phyloP scores from a whole-genome alignment of 345 rosid species.

The Sisymbrium irio region DNA sequence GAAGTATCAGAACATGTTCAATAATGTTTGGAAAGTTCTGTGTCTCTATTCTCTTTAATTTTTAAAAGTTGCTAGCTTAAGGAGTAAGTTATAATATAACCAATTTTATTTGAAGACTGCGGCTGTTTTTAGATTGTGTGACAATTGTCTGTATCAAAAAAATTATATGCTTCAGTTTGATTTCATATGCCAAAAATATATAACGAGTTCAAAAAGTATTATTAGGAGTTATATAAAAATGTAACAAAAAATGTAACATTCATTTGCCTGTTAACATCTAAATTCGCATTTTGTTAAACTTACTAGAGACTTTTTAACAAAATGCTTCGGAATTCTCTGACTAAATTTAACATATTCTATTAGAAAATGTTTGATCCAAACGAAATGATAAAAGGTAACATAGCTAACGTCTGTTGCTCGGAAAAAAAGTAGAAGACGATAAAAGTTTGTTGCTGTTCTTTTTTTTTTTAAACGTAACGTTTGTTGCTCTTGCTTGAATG shows the following conservation, averaged over 20 bases:
- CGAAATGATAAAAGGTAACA: slow-evolving; percentile 10
- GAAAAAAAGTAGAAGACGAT: not conserved
- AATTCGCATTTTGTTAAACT: not conserved
- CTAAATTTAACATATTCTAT: not conserved
- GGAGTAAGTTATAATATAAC: no score
- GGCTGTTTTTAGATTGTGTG: not conserved
- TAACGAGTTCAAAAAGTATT: not conserved
- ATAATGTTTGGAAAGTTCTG: slow-evolving; percentile 28
- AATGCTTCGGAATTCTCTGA: not conserved
- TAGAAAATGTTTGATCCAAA: slow-evolving; percentile 4
- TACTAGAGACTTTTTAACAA: not conserved
- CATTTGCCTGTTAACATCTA: not conserved
- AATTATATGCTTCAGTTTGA: not conserved
- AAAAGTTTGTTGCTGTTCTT: slow-evolving; percentile 4
- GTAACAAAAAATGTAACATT: not conserved
- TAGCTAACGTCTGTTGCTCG: not conserved
- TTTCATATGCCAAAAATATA: not conserved
- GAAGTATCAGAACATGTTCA: slow-evolving; percentile 33
- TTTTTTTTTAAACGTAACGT: no score
- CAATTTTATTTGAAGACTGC: not conserved
- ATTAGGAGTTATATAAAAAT: not conserved
- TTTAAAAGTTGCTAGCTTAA: slow-evolving; percentile 25
- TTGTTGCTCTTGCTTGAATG: slow-evolving; percentile 4
- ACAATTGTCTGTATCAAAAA: not conserved
- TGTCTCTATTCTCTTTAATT: slow-evolving; percentile 18